Evolutionary conservation across 805 yeast genomes (phyloP), one percentile per base, ranked within the genome.

Genomic region (Nakazawaea wyomingensis): DNA sequence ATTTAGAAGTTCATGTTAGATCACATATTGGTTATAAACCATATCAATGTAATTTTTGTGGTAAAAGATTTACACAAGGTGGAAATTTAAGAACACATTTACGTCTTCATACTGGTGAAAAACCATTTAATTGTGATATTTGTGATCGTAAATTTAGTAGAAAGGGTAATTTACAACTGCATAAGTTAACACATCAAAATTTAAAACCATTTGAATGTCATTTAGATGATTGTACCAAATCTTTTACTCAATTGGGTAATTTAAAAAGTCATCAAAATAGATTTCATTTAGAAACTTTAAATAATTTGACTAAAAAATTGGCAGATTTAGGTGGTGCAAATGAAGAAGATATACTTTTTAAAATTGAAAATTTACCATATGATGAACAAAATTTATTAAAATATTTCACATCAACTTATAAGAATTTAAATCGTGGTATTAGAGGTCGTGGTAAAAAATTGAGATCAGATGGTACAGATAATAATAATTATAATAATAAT

Each of bases 181-280:
- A 90, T 62, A 69, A 72, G 59, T 66, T 86, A 46, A 88, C 95
- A 0, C 97, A 89, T 63, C 81, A 80, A 44, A 80, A 85, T 53
- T 67, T 77, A 44, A 81, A 85, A 54, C 96, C 96, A 5, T 86
- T 71, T 56, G 74, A 76, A 44, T 90, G 97, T 64, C 78, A 76
- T 53, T 70, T 90, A 47, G 96, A 88, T 60, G 71, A 74, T 46
- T 90, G 97, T 64, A 80, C 76, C 51, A 89, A 88, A 64, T 73
- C 83, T 4, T 90, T 90, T 55, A 85, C 96, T 1, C 98, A 90
- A 65, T 69, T 90, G 53, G 97, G 97, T 3, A 90, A 90, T 56
- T 72, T 90, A 69, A 90, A 91, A 62, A 85, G 95, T 1, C 98
- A 91, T 61, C 98, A 90, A 58, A 91, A 90, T 62, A 72, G 90